A percentile compares a stretch with the other conserved stretches of the same genome.
Evolutionary conservation across 306 rosid species (phyloP).

Genomic region (Cajanus cajan): DNA sequence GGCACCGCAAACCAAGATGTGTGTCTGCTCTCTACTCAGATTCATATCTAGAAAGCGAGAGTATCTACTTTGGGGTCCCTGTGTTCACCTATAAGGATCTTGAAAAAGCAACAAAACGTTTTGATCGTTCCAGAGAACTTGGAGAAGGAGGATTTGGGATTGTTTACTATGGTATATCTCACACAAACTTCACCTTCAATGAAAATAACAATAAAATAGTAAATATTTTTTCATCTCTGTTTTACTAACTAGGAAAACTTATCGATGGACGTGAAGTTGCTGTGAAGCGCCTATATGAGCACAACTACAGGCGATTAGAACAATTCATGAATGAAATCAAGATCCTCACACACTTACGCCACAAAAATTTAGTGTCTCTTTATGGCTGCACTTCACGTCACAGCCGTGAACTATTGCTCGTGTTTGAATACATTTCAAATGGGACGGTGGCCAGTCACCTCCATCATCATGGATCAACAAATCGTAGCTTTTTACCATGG

Average conservation of each 20-base stretch:
- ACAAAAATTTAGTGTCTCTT: background rate
- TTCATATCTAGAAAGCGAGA: background rate
- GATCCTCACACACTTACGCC: background rate
- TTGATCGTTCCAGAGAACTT: constrained; percentile 50
- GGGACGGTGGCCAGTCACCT: background rate
- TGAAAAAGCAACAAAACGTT: constrained; percentile 58
- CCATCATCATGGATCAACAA: background rate
- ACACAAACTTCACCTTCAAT: background rate
- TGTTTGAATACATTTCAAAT: background rate
- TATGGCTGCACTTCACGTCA: background rate
- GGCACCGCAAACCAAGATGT: constrained; percentile 3
- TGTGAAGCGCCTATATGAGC: constrained; percentile 48
- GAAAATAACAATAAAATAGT: background rate
- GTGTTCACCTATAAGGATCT: constrained; percentile 45
- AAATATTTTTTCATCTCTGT: background rate
- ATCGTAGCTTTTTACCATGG: constrained; percentile 9
- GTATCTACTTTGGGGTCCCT: constrained; percentile 33
- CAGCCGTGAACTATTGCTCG: background rate
- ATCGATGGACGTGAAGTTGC: constrained; percentile 66
- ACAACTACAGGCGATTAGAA: constrained; percentile 46
- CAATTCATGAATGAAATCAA: background rate
- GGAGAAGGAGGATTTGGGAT: constrained; percentile 60
- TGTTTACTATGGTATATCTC: constrained; percentile 39
- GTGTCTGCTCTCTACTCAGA: background rate
- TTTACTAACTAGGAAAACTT: constrained; percentile 41